A percentile compares a stretch with the other conserved stretches of the same genome.
phyloP scores from a whole-genome alignment of 768 basidiomycete species.

The Russula ochroleuca region DNA sequence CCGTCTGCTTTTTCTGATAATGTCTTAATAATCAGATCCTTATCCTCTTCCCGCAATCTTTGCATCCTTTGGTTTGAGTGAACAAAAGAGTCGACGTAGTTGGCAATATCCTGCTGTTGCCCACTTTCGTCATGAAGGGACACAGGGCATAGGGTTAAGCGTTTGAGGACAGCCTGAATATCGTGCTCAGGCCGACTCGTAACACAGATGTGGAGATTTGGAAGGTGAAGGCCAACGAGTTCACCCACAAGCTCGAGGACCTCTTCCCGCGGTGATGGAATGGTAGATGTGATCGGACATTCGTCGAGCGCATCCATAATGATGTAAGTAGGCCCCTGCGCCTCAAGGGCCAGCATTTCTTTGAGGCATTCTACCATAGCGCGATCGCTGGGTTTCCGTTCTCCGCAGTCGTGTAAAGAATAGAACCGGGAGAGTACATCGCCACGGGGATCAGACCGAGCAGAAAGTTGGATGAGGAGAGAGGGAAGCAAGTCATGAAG shows the following conservation, averaged over 20 bases:
- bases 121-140: constrained; percentile 7
- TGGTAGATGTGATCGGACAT: neutral
- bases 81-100: constrained; percentile 7
- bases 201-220: constrained; percentile 7
- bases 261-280: constrained; percentile 8
- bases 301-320: constrained; percentile 18
- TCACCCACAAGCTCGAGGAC: constrained; percentile 1
- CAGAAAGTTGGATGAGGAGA: constrained; percentile 6
- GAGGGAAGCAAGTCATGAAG: constrained; percentile 3
- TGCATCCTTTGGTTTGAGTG: constrained; percentile 3
- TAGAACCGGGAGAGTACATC: constrained; percentile 4
- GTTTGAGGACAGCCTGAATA: neutral
- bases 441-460: neutral
- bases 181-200: constrained; percentile 13
- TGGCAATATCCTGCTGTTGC: constrained; percentile 3
- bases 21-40: neutral
- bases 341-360: constrained; percentile 1
- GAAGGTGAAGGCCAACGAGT: neutral
- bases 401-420: neutral
- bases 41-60: constrained; percentile 2
- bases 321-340: constrained; percentile 2
- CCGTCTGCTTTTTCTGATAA: constrained; percentile 8
- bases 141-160: neutral
- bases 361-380: constrained; percentile 3
- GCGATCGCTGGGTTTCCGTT: neutral